These are phyloP conservation scores for Chlamydomonas reinhardtii DNA, from an alignment of 163 green algal genomes.

Conservation along the genomic window DNA sequence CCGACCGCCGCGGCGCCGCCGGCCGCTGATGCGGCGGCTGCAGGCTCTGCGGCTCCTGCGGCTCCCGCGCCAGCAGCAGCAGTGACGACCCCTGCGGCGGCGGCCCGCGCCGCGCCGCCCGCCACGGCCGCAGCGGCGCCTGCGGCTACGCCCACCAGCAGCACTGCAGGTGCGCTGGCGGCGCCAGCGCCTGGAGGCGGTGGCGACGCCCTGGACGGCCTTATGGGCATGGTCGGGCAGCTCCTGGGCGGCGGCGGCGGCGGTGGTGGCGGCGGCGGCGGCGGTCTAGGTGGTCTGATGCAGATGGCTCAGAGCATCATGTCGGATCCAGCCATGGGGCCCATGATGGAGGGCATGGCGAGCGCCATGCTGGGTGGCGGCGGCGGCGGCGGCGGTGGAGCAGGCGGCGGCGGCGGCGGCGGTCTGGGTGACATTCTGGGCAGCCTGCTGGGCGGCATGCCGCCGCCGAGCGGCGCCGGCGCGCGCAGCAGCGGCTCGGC, in stretches of 20 bases:
- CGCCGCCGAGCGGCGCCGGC: neutral
- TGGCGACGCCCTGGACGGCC: neutral
- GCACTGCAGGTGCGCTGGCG: neutral
- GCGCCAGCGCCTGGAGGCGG: neutral
- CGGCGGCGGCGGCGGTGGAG: slow-evolving; percentile 10
- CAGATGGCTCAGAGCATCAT: slow-evolving; percentile 62
- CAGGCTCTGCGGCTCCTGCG: neutral
- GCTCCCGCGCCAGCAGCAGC: neutral
- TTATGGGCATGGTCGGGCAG: slow-evolving; percentile 55
- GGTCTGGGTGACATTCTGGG: slow-evolving; percentile 49
- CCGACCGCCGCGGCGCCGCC: neutral
- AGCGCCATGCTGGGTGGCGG: slow-evolving; percentile 53
- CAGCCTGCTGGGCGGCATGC: slow-evolving; percentile 47
- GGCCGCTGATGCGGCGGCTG: neutral
- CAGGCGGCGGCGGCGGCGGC: slow-evolving; percentile 37
- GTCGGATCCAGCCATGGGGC: slow-evolving; percentile 64
- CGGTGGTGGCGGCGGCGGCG: slow-evolving; percentile 21
- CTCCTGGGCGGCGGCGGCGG: slow-evolving; percentile 35
- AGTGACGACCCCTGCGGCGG: neutral
- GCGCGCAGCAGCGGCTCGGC: neutral
- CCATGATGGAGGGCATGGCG: slow-evolving; percentile 50
- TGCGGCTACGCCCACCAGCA: neutral
- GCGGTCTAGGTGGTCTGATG: slow-evolving; percentile 60
- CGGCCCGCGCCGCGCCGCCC: neutral
- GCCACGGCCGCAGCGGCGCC: neutral